These are phyloP conservation scores for Yarrowia deformans DNA, from an alignment of 805 yeast species.

Conservation along the genomic window DNA sequence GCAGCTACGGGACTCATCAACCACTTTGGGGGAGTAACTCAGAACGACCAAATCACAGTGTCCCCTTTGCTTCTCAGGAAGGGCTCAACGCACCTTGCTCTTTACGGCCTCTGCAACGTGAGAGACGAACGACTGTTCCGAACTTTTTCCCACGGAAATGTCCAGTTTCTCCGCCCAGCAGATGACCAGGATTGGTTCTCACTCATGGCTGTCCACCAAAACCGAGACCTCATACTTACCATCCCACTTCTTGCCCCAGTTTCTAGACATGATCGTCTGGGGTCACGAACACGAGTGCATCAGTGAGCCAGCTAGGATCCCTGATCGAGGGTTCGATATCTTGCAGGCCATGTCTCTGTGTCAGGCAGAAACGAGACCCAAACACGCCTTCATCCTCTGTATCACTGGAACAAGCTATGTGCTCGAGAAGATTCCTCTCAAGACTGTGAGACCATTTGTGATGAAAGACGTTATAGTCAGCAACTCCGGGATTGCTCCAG, in stretches of 20 bases:
- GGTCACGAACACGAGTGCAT: slow-evolving; percentile 99
- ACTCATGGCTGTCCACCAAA: slow-evolving; percentile 88
- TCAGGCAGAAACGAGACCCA: slow-evolving; percentile 80
- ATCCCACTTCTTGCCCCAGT: slow-evolving; percentile 79
- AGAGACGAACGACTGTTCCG: slow-evolving; percentile 87
- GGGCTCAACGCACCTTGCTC: slow-evolving; percentile 79
- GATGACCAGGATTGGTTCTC: slow-evolving; percentile 73
- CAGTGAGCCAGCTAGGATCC: slow-evolving; percentile 64
- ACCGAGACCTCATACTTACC: slow-evolving; percentile 88
- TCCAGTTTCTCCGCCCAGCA: slow-evolving; percentile 77
- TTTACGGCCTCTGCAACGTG: slow-evolving; percentile 87
- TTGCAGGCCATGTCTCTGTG: slow-evolving; percentile 89
- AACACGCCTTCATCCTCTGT: slow-evolving; percentile 74
- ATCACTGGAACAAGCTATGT: slow-evolving; percentile 63
- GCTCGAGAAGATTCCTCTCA: slow-evolving; percentile 66
- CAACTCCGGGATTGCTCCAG: slow-evolving; percentile 64
- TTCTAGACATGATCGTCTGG: slow-evolving; percentile 87
- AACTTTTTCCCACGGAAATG: slow-evolving; percentile 79
- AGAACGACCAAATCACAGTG: slow-evolving; percentile 75
- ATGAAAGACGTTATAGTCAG: slow-evolving; percentile 71
- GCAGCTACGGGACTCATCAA: slow-evolving; percentile 83
- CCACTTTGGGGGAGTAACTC: slow-evolving; percentile 83
- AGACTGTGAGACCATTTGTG: slow-evolving; percentile 81
- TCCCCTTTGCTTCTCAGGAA: slow-evolving; percentile 84
- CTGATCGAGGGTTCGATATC: slow-evolving; percentile 71